A percentile compares a stretch with the other conserved stretches of the same genome.
Evolutionary conservation across 1,284 basidiomycete species (phyloP).

Genomic region (Boletus coffeatus): DNA sequence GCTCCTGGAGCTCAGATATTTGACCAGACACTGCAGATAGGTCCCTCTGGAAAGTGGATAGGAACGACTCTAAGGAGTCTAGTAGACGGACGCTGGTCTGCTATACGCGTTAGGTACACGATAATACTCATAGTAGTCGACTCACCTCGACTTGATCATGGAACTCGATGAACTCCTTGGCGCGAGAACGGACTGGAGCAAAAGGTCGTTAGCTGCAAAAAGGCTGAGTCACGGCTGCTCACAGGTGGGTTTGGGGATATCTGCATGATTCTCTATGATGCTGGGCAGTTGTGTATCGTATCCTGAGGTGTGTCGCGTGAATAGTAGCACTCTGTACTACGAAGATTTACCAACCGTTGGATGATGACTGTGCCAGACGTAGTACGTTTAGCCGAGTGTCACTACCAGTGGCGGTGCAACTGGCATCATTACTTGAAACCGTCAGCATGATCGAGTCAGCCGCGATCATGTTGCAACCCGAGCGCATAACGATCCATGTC

Average conservation of each 20-base stretch:
- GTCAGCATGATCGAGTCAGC: conserved; percentile 10
- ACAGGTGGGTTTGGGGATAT: conserved; percentile 12
- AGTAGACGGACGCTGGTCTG: conserved; percentile 76
- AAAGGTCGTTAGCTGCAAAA: neutral
- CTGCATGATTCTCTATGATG: conserved; percentile 4
- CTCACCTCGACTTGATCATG: conserved; percentile 73
- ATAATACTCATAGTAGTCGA: conserved; percentile 4
- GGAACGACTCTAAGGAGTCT: conserved; percentile 82
- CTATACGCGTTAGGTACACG: conserved; percentile 6
- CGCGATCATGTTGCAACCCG: conserved; percentile 6
- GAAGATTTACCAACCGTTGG: conserved; percentile 8
- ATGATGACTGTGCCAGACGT: conserved; percentile 1
- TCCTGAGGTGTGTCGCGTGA: conserved; percentile 6
- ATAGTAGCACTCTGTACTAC: neutral
- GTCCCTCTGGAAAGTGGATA: conserved; percentile 94
- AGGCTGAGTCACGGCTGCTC: conserved; percentile 6
- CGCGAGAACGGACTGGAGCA: conserved; percentile 39
- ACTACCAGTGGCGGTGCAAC: conserved; percentile 19
- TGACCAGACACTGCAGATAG: conserved; percentile 92
- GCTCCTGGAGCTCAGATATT: conserved; percentile 87
- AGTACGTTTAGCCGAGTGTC: neutral
- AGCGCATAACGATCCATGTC: neutral
- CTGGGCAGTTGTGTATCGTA: conserved; percentile 1
- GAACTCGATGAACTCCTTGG: conserved; percentile 75
- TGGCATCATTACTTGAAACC: neutral